Evolutionary conservation across 371 early-diverging fungal species (phyloP).

Genomic region (Saksenaea oblongispora): DNA sequence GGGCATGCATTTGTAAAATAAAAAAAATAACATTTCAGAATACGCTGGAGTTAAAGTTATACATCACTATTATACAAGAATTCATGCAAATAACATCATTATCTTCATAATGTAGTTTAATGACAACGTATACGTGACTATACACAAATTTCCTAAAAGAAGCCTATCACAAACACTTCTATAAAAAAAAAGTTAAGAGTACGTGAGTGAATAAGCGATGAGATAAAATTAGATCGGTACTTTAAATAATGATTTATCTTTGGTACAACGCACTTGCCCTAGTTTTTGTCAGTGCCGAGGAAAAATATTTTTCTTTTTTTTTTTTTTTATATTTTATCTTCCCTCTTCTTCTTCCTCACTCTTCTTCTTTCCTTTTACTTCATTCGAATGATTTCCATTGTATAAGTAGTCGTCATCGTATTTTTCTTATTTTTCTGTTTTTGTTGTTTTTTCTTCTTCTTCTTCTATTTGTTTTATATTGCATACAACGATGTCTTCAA

Average conservation of each 20-base stretch:
- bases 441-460: neutral
- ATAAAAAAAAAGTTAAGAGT: neutral
- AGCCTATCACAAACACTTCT: too few relatives aligned
- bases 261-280: neutral
- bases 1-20: too few relatives aligned
- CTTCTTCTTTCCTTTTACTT: neutral
- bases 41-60: too few relatives aligned
- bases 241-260: neutral
- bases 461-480: neutral
- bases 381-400: neutral
- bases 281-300: conserved; percentile 1
- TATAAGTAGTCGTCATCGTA: neutral
- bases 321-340: neutral
- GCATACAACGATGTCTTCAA: neutral
- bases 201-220: neutral
- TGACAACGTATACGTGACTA: neutral
- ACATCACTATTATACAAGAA: too few relatives aligned
- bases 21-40: too few relatives aligned
- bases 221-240: conserved; percentile 1
- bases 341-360: neutral
- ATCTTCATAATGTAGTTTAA: too few relatives aligned
- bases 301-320: neutral
- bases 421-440: neutral
- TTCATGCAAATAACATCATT: too few relatives aligned
- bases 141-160: too few relatives aligned